Base-by-base conservation (phyloP, 2,329 filamentous ascomycete genomes). In the Fusarium algeriense region DNA sequence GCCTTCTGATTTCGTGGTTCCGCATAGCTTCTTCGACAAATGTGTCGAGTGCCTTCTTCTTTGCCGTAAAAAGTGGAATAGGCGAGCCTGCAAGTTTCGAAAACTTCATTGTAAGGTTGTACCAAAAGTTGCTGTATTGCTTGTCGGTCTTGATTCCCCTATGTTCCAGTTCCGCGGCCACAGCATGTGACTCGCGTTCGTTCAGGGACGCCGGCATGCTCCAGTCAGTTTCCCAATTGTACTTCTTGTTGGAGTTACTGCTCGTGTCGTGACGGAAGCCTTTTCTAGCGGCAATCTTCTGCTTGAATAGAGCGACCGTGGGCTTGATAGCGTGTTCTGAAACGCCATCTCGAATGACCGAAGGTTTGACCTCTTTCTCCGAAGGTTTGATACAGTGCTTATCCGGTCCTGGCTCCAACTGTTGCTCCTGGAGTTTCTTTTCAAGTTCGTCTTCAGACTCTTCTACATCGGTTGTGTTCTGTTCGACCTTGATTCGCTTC, bases 301-400 rank as follows among this genome's bases (percentile, higher is more conserved):
- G 44, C 55, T 73, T 57, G 28, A 77, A 70, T 12, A 57, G 34
- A 20, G 61, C 58, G 35, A 74, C 59, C 12, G 72, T 73, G 35
- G 68, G 67, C 48, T 76, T 77, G 53, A 75, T 73, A 3, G 75
- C 70, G 32, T 76, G 67, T 20, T 76, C 73, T 30, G 75, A 73
- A 34, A 71, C 67, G 15, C 69, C 63, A 48, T 77, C 73, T 32
- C 74, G 71, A 37, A 76, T 61, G 12, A 70, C 26, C 14, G 50
- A n/a, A 35, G 73, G 73, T 46, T 71, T 72, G 37, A 68, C 52
- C 35, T 67, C 60, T 45, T 61, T 63, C 23, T 60, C 54, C 4
- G 44, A 14, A 17, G 53, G 64, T 20, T 68, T 70, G 20, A 23
- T n/a, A 37, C 45, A 63, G n/a, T 46, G 61, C 15, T 26, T 53